Conservation (phyloP, 306 rosid species). For the Corylus heterophylla region DNA sequence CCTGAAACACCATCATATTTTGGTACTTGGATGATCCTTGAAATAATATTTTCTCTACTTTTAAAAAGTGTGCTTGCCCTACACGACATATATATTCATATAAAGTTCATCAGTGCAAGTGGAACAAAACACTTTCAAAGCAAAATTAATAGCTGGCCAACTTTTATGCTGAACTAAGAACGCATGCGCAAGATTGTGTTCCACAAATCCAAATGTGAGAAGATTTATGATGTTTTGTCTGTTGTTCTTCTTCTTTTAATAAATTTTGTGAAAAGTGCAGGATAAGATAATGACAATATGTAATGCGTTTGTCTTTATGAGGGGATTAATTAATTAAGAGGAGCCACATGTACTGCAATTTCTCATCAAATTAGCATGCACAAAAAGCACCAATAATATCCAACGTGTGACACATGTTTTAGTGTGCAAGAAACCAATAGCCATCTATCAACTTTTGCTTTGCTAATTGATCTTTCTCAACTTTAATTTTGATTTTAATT, state of each 20-base stretch:
- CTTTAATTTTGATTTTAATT: too few species aligned
- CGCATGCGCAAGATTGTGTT: conserved; percentile 3
- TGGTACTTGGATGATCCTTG: conserved; percentile 62
- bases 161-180: conserved; percentile 2
- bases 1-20: conserved; percentile 66
- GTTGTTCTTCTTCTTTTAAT: too few species aligned
- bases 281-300: not conserved
- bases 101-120: not conserved
- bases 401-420: not conserved
- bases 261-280: not conserved
- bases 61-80: conserved; percentile 72
- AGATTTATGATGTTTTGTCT: not conserved
- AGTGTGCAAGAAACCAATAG: too few species aligned
- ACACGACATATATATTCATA: conserved; percentile 13
- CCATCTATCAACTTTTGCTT: not conserved
- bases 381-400: not conserved
- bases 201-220: not conserved
- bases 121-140: not conserved
- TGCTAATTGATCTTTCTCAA: too few species aligned
- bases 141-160: not conserved
- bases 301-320: not conserved
- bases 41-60: conserved; percentile 56
- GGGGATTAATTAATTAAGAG: not conserved
- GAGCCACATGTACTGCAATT: not conserved
- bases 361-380: not conserved